Percentiles rank a stretch among this genome's conserved stretches.
These are phyloP conservation scores for Boletus sensibilis DNA, from an alignment of 768 basidiomycete species.

Conservation along the genomic window DNA sequence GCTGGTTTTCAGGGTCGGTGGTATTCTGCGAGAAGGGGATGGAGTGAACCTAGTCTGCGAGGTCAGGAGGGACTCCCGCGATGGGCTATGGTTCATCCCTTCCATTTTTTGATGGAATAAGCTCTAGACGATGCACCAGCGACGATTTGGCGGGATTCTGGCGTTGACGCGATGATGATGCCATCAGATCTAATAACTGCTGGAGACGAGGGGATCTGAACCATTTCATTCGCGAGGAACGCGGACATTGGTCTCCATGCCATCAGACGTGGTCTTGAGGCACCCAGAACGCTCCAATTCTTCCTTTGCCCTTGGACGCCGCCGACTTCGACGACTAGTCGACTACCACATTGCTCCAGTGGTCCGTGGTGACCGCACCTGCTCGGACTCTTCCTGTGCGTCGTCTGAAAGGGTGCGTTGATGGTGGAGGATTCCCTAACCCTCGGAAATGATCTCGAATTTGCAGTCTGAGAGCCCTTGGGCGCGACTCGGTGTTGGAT, in stretches of 20 bases:
- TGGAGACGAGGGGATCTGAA: not conserved
- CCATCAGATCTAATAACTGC: constrained; percentile 4
- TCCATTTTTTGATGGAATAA: not conserved
- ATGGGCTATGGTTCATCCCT: not conserved
- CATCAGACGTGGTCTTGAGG: not conserved
- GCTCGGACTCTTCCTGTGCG: not conserved
- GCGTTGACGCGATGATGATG: not conserved
- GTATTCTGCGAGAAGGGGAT: not conserved
- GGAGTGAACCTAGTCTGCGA: not conserved
- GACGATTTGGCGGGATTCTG: not conserved
- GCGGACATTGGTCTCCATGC: constrained; percentile 10
- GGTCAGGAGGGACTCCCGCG: not conserved
- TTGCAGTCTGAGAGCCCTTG: not conserved
- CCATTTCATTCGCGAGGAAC: constrained; percentile 11
- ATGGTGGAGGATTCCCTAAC: not conserved
- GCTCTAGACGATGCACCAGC: not conserved
- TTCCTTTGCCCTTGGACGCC: constrained; percentile 8
- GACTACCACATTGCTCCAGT: not conserved
- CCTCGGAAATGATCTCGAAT: constrained; percentile 15
- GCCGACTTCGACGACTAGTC: constrained; percentile 13
- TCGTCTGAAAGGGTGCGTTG: not conserved
- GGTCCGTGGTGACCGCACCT: constrained; percentile 17
- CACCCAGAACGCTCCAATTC: not conserved
- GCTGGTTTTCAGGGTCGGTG: not conserved
- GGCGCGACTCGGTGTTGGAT: not conserved